These are phyloP conservation scores for Xylaria palmicola DNA, from an alignment of 495 filamentous ascomycete species.

Conservation along the genomic window DNA sequence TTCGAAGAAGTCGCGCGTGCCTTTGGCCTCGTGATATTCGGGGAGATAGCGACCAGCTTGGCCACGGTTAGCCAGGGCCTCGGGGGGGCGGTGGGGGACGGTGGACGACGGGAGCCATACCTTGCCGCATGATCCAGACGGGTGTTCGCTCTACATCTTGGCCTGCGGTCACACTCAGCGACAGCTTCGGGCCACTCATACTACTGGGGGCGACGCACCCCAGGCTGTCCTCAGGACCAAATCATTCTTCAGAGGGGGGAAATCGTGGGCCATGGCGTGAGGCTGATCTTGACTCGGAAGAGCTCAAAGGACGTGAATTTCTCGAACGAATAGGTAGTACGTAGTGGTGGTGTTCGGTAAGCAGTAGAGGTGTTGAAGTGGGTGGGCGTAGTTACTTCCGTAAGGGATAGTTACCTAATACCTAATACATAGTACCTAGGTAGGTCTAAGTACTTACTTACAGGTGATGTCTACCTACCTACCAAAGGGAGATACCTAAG, in stretches of 20 bases:
- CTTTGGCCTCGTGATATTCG: conserved; percentile 95
- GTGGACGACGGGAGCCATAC: conserved; percentile 41
- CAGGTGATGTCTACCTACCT: no score
- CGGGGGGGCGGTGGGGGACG: background rate
- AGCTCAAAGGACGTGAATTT: no score
- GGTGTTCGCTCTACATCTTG: conserved; percentile 87
- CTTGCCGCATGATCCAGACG: conserved; percentile 99
- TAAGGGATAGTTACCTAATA: no score
- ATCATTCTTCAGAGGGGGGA: conserved; percentile 85
- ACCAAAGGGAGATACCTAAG: no score
- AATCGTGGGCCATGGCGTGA: conserved; percentile 57
- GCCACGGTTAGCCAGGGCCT: conserved; percentile 12
- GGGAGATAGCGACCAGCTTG: conserved; percentile 94
- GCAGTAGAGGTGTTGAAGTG: no score
- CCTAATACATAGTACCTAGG: no score
- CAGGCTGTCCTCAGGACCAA: conserved; percentile 82
- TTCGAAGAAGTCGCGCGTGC: conserved; percentile 86
- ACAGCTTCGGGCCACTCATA: conserved; percentile 25
- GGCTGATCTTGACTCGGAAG: background rate
- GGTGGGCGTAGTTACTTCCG: no score
- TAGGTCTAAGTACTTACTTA: no score
- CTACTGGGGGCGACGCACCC: conserved; percentile 53
- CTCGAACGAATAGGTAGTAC: no score
- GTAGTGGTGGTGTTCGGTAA: background rate
- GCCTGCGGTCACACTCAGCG: conserved; percentile 50